Percentiles rank a stretch among this genome's conserved stretches.
These are phyloP conservation scores for Leccinum fibrillosum DNA, from an alignment of 768 basidiomycete species.

Conservation along the genomic window DNA sequence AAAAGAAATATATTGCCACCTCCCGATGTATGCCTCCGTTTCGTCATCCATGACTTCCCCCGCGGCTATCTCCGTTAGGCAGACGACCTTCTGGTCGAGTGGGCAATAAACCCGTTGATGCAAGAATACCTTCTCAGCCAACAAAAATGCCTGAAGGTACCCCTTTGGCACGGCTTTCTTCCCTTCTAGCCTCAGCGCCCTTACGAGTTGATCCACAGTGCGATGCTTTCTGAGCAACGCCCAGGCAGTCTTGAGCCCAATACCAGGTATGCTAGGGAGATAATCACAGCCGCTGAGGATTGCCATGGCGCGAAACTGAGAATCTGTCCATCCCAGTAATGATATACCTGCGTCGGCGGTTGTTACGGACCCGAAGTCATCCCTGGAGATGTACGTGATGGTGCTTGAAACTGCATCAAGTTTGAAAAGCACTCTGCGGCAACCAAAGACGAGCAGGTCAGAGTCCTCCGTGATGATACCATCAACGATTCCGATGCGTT, in stretches of 20 bases:
- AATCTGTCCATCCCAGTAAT: slow-evolving; percentile 84
- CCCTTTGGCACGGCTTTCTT: slow-evolving; percentile 74
- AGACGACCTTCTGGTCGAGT: slow-evolving; percentile 54
- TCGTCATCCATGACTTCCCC: slow-evolving; percentile 53
- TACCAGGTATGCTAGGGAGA: slow-evolving; percentile 82
- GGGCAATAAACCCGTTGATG: slow-evolving; percentile 94
- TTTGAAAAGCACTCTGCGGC: slow-evolving; percentile 89
- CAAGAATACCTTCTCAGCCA: slow-evolving; percentile 89
- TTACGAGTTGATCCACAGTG: slow-evolving; percentile 80
- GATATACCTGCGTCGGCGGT: slow-evolving; percentile 58
- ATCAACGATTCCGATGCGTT: slow-evolving; percentile 76
- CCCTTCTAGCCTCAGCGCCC: slow-evolving; percentile 74
- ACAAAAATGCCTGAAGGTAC: slow-evolving; percentile 70
- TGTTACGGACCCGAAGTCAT: slow-evolving; percentile 62
- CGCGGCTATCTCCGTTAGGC: slow-evolving; percentile 59
- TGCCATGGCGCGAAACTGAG: slow-evolving; percentile 89
- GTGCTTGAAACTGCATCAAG: slow-evolving; percentile 67
- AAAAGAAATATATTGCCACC: slow-evolving; percentile 35
- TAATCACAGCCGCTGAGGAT: slow-evolving; percentile 94
- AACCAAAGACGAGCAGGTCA: slow-evolving; percentile 97
- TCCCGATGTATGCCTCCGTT: slow-evolving; percentile 70
- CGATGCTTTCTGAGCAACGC: slow-evolving; percentile 78
- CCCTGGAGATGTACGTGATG: slow-evolving; percentile 63
- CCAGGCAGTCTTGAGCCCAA: slow-evolving; percentile 94
- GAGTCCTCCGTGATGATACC: slow-evolving; percentile 98